Evolutionary conservation across 371 early-diverging fungal genomes (phyloP).

Genomic region (Syncephalis fuscata): DNA sequence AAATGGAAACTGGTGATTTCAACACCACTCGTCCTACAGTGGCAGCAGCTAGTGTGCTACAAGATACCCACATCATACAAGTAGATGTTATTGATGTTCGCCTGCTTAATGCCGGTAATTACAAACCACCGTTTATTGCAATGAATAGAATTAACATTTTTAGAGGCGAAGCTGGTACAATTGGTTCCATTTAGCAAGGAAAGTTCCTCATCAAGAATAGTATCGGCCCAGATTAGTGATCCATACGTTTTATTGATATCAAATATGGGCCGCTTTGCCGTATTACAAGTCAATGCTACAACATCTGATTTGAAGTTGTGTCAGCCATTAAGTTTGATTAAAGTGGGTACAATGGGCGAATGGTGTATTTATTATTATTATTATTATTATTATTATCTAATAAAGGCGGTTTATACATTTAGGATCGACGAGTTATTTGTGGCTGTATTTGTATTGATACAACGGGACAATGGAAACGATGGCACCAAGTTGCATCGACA

Average conservation of each 20-base stretch:
- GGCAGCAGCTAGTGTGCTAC: constrained; percentile 39
- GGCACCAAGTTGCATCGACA: constrained; percentile 11
- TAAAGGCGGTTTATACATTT: background rate
- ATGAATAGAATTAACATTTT: background rate
- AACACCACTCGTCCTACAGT: constrained; percentile 62
- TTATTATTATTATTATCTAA: no score
- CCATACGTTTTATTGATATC: constrained; percentile 62
- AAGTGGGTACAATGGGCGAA: constrained; percentile 16
- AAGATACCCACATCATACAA: constrained; percentile 54
- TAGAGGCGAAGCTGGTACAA: constrained; percentile 39
- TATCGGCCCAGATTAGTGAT: constrained; percentile 59
- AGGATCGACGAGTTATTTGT: background rate
- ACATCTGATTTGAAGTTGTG: constrained; percentile 22
- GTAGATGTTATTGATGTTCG: constrained; percentile 57
- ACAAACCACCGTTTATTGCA: background rate
- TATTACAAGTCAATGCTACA: constrained; percentile 33
- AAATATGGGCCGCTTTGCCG: constrained; percentile 36
- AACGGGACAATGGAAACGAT: background rate
- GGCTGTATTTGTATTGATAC: no score
- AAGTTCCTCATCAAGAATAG: constrained; percentile 22
- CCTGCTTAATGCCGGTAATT: constrained; percentile 36
- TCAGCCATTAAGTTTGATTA: constrained; percentile 18
- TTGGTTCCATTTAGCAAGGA: constrained; percentile 38
- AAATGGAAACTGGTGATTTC: constrained; percentile 61
- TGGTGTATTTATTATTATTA: no score